phyloP scores from a whole-genome alignment of 2,329 filamentous ascomycete species.

The Pestalotiopsis sp. region DNA sequence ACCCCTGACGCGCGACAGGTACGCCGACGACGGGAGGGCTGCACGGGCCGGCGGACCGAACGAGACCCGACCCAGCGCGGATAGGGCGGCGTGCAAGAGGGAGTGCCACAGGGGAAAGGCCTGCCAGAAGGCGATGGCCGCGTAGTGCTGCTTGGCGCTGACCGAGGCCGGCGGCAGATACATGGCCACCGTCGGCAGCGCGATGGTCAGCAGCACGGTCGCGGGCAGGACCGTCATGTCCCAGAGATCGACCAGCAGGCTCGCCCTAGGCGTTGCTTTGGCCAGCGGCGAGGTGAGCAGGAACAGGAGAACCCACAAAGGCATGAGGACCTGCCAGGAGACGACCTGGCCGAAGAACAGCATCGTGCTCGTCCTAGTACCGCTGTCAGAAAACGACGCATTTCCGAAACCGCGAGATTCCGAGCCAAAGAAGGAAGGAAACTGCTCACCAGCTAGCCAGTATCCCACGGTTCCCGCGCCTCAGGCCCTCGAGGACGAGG shows the following conservation, averaged over 20 bases:
- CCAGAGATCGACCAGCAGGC: conserved; percentile 31
- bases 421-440: conserved; percentile 20
- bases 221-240: conserved; percentile 31
- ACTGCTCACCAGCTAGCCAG: conserved; percentile 23
- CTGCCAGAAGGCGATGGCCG: conserved; percentile 32
- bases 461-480: conserved; percentile 28
- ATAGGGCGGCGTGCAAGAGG: background rate
- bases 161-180: conserved; percentile 22
- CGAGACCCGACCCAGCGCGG: background rate
- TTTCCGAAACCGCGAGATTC: no score
- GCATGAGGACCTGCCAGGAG: conserved; percentile 27
- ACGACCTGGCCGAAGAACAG: conserved; percentile 23
- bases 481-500: conserved; percentile 30
- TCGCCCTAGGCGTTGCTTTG: conserved; percentile 20
- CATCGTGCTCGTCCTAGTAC: background rate
- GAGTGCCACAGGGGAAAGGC: conserved; percentile 10
- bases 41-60: conserved; percentile 27
- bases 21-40: conserved; percentile 20
- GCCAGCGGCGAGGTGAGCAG: conserved; percentile 32
- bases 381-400: background rate
- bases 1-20: conserved; percentile 15
- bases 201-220: conserved; percentile 27
- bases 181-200: conserved; percentile 31
- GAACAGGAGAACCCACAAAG: conserved; percentile 30
- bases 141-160: conserved; percentile 28